A percentile compares a stretch with the other conserved stretches of the same genome.
These are phyloP conservation scores for Hypomontagnella submonticulosa DNA, from an alignment of 495 filamentous ascomycete species.

Conservation along the genomic window DNA sequence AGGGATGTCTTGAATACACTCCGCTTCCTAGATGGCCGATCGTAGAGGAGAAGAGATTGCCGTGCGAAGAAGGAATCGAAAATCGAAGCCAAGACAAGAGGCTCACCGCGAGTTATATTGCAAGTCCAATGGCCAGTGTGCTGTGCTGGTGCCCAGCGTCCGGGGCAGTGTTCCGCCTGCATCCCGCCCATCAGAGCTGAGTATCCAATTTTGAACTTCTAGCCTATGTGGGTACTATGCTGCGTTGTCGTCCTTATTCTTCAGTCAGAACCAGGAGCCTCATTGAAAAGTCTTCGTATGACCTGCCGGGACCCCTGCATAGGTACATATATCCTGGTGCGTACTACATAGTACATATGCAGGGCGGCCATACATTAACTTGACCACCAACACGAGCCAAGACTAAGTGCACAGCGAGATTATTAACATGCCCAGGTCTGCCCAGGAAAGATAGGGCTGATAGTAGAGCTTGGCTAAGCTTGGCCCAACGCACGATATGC, in stretches of 20 bases:
- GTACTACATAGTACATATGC: slow-evolving; percentile 10
- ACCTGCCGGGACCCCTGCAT: slow-evolving; percentile 6
- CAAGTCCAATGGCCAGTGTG: slow-evolving; percentile 15
- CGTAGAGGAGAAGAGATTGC: slow-evolving; percentile 11
- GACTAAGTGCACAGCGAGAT: slow-evolving; percentile 12
- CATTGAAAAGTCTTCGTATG: slow-evolving; percentile 24
- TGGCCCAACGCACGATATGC: slow-evolving; percentile 13
- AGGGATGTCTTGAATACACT: background rate
- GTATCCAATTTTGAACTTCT: slow-evolving; percentile 24
- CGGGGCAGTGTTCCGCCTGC: slow-evolving; percentile 33
- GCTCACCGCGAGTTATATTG: slow-evolving; percentile 40
- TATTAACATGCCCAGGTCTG: slow-evolving; percentile 4
- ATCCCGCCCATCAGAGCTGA: slow-evolving; percentile 21
- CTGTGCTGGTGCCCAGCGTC: slow-evolving; percentile 36
- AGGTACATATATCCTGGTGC: slow-evolving; percentile 6
- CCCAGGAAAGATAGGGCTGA: slow-evolving; percentile 37
- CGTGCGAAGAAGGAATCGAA: slow-evolving; percentile 11
- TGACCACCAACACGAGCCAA: no score
- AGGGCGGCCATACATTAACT: background rate
- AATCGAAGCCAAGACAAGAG: slow-evolving; percentile 37
- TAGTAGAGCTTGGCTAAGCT: slow-evolving; percentile 28
- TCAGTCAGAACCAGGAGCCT: slow-evolving; percentile 33
- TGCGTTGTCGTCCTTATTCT: slow-evolving; percentile 35
- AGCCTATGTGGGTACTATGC: slow-evolving; percentile 35
- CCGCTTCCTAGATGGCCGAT: slow-evolving; percentile 10